A percentile compares a stretch with the other conserved stretches of the same genome.
Evolutionary conservation across 352 stramenopile species (phyloP).

Genomic region (Pythium guiyangense): DNA sequence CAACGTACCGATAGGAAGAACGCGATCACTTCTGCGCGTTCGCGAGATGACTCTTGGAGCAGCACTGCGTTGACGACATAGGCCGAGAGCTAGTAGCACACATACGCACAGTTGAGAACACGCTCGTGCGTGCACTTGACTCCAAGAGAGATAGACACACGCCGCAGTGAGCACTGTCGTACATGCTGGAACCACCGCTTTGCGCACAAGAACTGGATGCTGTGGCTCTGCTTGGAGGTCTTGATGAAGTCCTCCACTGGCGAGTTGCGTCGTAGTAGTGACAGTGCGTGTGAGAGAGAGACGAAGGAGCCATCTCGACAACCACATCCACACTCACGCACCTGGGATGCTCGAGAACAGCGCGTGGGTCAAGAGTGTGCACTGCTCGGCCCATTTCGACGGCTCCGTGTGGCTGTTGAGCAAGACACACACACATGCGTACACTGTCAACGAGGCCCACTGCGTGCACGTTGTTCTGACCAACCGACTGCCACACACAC

Average conservation of each 20-base stretch:
- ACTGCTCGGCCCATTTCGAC: conserved; percentile 64
- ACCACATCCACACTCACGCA: conserved; percentile 10
- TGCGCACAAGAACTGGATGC: conserved; percentile 48
- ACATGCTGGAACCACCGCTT: conserved; percentile 87
- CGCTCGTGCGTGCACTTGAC: background rate
- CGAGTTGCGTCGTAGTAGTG: background rate
- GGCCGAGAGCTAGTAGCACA: conserved; percentile 62
- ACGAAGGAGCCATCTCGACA: too few relatives aligned
- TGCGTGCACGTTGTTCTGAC: background rate
- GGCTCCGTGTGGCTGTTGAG: conserved; percentile 46
- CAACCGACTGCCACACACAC: background rate
- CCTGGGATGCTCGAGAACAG: conserved; percentile 79
- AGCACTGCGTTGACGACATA: conserved; percentile 83
- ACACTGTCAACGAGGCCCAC: background rate
- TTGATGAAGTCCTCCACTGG: conserved; percentile 74
- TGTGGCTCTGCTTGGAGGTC: conserved; percentile 47
- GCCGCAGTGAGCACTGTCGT: too few relatives aligned
- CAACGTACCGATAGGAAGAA: conserved; percentile 69
- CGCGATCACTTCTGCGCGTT: conserved; percentile 61
- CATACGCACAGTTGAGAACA: conserved; percentile 1
- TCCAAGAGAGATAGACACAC: background rate
- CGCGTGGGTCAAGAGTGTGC: conserved; percentile 74
- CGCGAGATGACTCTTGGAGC: conserved; percentile 57
- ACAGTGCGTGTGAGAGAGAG: too few relatives aligned
- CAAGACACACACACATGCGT: background rate